Conservation (phyloP, 1,284 basidiomycete genomes). For the Irpex sp. region DNA sequence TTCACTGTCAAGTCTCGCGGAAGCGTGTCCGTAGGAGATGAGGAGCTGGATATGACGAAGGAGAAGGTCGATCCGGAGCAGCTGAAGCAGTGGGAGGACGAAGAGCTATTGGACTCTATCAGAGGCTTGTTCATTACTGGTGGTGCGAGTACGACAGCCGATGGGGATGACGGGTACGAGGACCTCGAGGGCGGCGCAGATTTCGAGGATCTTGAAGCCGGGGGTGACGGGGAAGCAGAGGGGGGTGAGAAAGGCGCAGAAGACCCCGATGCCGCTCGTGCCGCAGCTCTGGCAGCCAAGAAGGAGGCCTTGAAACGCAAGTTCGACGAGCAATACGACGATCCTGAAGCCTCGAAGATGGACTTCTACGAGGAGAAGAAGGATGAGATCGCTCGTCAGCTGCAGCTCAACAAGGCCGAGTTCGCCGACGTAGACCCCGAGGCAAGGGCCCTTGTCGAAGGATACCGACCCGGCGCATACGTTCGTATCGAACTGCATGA, state of each 20-base stretch:
- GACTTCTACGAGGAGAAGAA: slow-evolving; percentile 94
- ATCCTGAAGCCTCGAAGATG: slow-evolving; percentile 72
- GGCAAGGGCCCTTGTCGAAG: slow-evolving; percentile 83
- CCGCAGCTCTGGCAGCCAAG: slow-evolving; percentile 73
- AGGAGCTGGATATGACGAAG: slow-evolving; percentile 69
- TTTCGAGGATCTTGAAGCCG: slow-evolving; percentile 42
- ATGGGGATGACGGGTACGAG: slow-evolving; percentile 38
- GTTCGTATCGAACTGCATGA: slow-evolving; percentile 86
- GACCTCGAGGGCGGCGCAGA: slow-evolving; percentile 42
- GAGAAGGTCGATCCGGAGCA: slow-evolving; percentile 43
- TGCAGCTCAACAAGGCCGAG: slow-evolving; percentile 83
- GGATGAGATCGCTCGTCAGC: slow-evolving; percentile 86
- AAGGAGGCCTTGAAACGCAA: slow-evolving; percentile 92
- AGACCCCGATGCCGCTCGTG: slow-evolving; percentile 39
- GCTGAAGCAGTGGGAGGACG: slow-evolving; percentile 80
- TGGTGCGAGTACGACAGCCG: slow-evolving; percentile 39
- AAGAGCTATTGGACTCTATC: slow-evolving; percentile 83
- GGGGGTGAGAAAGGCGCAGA: slow-evolving; percentile 16
- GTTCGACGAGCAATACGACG: slow-evolving; percentile 97
- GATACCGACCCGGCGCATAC: slow-evolving; percentile 90
- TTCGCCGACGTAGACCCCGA: slow-evolving; percentile 82
- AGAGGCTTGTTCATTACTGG: slow-evolving; percentile 92
- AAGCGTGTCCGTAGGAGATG: slow-evolving; percentile 43
- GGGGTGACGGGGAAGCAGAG: slow-evolving; percentile 25
- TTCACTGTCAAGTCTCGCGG: slow-evolving; percentile 56